These are phyloP conservation scores for Penicillium psychrosexuale DNA, from an alignment of 2,329 filamentous ascomycete genomes.

Conservation along the genomic window DNA sequence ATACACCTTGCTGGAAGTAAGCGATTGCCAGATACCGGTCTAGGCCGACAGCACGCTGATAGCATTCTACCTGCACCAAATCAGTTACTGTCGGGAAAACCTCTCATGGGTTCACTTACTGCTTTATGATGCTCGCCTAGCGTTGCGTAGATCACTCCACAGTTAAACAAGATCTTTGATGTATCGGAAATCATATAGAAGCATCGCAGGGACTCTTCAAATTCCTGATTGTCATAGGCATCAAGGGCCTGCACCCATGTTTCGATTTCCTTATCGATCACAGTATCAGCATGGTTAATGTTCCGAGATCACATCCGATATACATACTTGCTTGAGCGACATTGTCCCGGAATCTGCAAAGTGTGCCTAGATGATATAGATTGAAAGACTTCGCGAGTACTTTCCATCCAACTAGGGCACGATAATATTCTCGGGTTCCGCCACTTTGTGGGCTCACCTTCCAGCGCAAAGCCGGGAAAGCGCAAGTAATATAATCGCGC, in stretches of 20 bases:
- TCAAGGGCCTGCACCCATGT: constrained; percentile 91
- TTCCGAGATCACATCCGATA: neutral
- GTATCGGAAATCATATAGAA: constrained; percentile 91
- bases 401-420: constrained; percentile 8
- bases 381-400: neutral
- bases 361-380: neutral
- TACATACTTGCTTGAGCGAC: constrained; percentile 59
- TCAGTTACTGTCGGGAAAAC: constrained; percentile 8
- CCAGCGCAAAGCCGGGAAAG: constrained; percentile 3
- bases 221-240: constrained; percentile 96
- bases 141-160: constrained; percentile 95
- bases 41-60: constrained; percentile 82
- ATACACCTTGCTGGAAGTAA: constrained; percentile 97
- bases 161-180: constrained; percentile 98
- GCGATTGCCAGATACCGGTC: constrained; percentile 96
- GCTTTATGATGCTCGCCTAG: constrained; percentile 94
- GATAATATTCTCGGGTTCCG: neutral
- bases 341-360: constrained; percentile 34
- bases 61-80: constrained; percentile 76
- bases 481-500: constrained; percentile 14
- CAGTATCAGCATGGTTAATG: constrained; percentile 5
- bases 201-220: constrained; percentile 78
- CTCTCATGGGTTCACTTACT: constrained; percentile 53
- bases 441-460: neutral
- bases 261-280: constrained; percentile 77